Conservation (phyloP, 2,329 filamentous ascomycete species). For the Colletotrichum sp. region DNA sequence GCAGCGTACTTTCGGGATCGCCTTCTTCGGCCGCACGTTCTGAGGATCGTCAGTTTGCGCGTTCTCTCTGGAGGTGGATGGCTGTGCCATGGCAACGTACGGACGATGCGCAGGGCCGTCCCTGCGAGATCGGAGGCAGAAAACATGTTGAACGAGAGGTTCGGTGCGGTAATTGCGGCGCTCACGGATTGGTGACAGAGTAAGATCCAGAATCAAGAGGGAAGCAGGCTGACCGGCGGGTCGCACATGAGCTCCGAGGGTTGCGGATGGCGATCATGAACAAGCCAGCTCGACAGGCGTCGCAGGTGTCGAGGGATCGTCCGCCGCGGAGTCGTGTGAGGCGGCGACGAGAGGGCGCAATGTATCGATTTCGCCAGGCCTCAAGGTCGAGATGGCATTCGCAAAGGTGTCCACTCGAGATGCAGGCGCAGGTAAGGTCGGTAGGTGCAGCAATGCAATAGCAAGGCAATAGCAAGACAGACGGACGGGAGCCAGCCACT, state of each 20-base stretch:
- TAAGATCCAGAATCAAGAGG: constrained; percentile 16
- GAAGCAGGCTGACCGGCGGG: constrained; percentile 18
- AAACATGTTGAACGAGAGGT: background rate
- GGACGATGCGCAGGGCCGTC: constrained; percentile 2
- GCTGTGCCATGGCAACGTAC: background rate
- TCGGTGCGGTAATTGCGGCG: background rate
- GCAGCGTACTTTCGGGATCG: constrained; percentile 17
- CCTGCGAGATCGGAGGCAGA: constrained; percentile 7
- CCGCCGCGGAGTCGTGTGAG: background rate
- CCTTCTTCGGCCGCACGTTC: constrained; percentile 18
- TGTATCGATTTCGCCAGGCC: background rate
- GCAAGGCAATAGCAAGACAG: background rate
- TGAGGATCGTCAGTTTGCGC: constrained; percentile 5
- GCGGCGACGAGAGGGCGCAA: background rate
- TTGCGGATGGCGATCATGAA: constrained; percentile 19
- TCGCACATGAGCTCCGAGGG: constrained; percentile 21
- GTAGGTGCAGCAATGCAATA: background rate
- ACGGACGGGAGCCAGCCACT: constrained; percentile 11
- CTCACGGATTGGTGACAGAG: constrained; percentile 17
- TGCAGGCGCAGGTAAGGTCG: background rate
- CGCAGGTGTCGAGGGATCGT: background rate
- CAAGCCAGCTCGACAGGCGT: constrained; percentile 6
- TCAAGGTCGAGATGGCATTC: constrained; percentile 1
- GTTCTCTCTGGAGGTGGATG: background rate
- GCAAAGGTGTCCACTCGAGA: constrained; percentile 11